Evolutionary conservation across 257 asterid genomes (phyloP).

Genomic region (Anisodus tanguticus): DNA sequence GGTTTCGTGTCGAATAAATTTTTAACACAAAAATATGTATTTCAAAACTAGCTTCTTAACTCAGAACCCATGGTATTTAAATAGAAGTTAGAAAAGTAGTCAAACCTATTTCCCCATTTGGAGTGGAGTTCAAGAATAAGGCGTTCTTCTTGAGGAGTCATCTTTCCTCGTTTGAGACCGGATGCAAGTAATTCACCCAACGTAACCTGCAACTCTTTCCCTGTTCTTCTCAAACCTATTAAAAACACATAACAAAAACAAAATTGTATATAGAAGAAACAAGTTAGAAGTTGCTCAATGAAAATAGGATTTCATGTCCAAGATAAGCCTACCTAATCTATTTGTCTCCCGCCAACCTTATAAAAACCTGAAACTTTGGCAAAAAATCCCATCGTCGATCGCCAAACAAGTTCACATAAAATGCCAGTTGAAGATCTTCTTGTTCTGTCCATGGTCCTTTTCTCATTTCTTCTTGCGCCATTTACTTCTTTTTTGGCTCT

Average conservation of each 20-base stretch:
- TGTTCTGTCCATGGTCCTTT: constrained; percentile 20
- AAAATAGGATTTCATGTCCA: constrained; percentile 14
- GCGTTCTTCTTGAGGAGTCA: constrained; percentile 71
- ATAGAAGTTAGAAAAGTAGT: neutral
- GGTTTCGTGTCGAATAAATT: neutral
- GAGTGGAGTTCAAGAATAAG: constrained; percentile 83
- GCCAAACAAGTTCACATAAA: neutral
- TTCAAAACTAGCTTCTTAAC: neutral
- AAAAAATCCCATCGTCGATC: constrained; percentile 22
- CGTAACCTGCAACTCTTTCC: constrained; percentile 89
- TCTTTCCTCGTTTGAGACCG: constrained; percentile 78
- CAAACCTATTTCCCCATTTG: constrained; percentile 79
- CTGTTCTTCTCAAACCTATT: constrained; percentile 79
- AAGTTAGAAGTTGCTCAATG: neutral
- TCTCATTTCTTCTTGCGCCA: constrained; percentile 24
- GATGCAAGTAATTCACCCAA: constrained; percentile 84
- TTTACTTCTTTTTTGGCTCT: neutral
- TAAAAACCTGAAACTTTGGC: constrained; percentile 27
- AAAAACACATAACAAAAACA: neutral
- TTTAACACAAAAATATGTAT: neutral
- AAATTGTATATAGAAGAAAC: neutral
- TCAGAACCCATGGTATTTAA: too few relatives aligned
- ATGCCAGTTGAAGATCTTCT: neutral
- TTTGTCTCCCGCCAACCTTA: constrained; percentile 21
- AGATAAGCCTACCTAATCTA: constrained; percentile 25